These are phyloP conservation scores for Polyrhizophydium stewartii DNA, from an alignment of 371 early-diverging fungal species.

Conservation along the genomic window DNA sequence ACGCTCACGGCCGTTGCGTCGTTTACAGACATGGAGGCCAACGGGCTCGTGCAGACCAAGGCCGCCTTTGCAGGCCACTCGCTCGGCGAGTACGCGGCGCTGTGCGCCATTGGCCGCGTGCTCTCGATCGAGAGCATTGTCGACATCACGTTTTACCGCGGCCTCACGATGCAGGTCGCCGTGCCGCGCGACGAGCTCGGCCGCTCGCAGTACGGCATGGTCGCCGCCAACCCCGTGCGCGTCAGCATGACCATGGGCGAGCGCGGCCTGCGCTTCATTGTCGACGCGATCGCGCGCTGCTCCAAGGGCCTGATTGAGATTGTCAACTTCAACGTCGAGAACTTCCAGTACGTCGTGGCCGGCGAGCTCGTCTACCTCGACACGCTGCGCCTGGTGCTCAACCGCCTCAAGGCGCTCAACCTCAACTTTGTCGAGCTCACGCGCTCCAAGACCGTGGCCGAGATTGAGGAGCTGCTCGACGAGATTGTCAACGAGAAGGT, in stretches of 20 bases:
- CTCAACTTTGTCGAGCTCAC: slow-evolving; percentile 83
- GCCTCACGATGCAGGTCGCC: slow-evolving; percentile 95
- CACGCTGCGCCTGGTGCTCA: slow-evolving; percentile 73
- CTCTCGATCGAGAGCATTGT: slow-evolving; percentile 81
- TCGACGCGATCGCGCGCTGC: slow-evolving; percentile 75
- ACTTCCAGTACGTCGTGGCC: slow-evolving; percentile 94
- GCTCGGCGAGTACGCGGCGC: slow-evolving; percentile 93
- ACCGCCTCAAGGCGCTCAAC: slow-evolving; percentile 65
- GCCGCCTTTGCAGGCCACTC: slow-evolving; percentile 95
- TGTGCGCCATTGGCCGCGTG: slow-evolving; percentile 87
- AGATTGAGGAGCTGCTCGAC: slow-evolving; percentile 75
- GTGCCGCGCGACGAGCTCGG: slow-evolving; percentile 80
- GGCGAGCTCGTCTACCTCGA: slow-evolving; percentile 82
- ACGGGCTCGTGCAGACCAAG: slow-evolving; percentile 78
- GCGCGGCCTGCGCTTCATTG: slow-evolving; percentile 75
- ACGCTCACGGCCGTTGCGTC: slow-evolving; percentile 91
- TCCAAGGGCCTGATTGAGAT: slow-evolving; percentile 83
- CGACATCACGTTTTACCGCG: slow-evolving; percentile 95
- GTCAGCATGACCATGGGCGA: slow-evolving; percentile 82
- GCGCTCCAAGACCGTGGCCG: slow-evolving; percentile 79
- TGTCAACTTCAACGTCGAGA: slow-evolving; percentile 96
- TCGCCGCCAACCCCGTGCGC: slow-evolving; percentile 90
- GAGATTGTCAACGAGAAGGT: slow-evolving; percentile 71
- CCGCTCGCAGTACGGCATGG: slow-evolving; percentile 92
- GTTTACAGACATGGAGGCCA: slow-evolving; percentile 86